These are phyloP conservation scores for Serendipita sp. DNA, from an alignment of 768 basidiomycete genomes.

Conservation along the genomic window DNA sequence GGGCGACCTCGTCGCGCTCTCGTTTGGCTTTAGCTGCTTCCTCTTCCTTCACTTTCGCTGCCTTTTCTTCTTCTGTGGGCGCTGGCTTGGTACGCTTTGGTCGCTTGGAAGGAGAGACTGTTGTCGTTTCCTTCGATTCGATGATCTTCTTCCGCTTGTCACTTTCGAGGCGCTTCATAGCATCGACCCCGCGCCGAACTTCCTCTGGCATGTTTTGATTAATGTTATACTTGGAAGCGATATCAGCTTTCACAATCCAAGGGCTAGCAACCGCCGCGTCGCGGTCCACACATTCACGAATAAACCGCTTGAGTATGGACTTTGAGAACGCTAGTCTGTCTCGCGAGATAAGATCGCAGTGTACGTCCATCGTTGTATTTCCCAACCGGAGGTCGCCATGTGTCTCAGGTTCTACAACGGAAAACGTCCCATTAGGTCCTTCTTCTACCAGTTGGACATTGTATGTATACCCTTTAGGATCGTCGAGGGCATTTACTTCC, in stretches of 20 bases:
- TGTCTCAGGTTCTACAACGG: conserved; percentile 32
- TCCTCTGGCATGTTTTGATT: conserved; percentile 75
- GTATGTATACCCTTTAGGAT: conserved; percentile 73
- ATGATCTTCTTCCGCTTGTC: conserved; percentile 82
- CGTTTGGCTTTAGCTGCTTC: conserved; percentile 33
- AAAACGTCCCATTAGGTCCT: conserved; percentile 33
- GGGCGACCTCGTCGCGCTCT: conserved; percentile 25
- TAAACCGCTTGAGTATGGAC: conserved; percentile 88
- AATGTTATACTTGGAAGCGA: conserved; percentile 75
- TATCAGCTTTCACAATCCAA: conserved; percentile 80
- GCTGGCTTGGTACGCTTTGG: conserved; percentile 33
- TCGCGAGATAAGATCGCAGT: conserved; percentile 56
- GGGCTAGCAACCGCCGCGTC: conserved; percentile 86
- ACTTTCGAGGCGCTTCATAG: conserved; percentile 70
- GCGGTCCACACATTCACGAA: conserved; percentile 87
- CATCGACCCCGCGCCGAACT: conserved; percentile 60
- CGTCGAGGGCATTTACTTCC: conserved; percentile 54
- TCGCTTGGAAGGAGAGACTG: conserved; percentile 24
- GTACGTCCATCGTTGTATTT: conserved; percentile 71
- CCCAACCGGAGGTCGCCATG: conserved; percentile 44
- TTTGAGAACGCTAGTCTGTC: conserved; percentile 94
- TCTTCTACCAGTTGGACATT: conserved; percentile 70
- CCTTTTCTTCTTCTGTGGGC: conserved; percentile 36
- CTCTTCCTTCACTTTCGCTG: conserved; percentile 35
- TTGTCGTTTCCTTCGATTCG: conserved; percentile 31